These are phyloP conservation scores for Aspergillus latus DNA, from an alignment of 2,329 filamentous ascomycete species.

Conservation along the genomic window DNA sequence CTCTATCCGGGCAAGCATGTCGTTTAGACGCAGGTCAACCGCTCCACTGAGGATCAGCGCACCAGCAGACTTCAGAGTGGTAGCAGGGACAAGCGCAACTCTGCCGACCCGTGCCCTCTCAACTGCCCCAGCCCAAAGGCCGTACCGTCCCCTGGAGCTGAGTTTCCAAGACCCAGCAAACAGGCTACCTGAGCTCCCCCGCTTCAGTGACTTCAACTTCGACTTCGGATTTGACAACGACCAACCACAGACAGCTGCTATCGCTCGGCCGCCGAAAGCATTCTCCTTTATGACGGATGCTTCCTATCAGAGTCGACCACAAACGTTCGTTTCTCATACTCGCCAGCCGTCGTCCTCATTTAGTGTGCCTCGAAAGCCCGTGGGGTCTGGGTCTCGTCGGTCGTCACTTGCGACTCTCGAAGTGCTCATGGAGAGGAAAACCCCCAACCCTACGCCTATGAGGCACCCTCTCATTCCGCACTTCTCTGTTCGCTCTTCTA, in stretches of 20 bases:
- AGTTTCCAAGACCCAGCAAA: constrained; percentile 48
- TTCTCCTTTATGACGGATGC: constrained; percentile 25
- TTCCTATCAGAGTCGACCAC: constrained; percentile 21
- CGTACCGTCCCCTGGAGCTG: constrained; percentile 47
- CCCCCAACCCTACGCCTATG: constrained; percentile 1
- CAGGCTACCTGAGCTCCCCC: constrained; percentile 46
- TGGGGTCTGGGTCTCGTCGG: constrained; percentile 33
- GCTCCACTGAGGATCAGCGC: constrained; percentile 41
- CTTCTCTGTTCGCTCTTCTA: constrained; percentile 27
- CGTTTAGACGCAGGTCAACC: constrained; percentile 35
- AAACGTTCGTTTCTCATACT: constrained; percentile 6
- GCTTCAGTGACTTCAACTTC: constrained; percentile 42
- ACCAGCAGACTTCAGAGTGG: constrained; percentile 44
- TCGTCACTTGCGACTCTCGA: constrained; percentile 30
- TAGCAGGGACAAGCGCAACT: constrained; percentile 23
- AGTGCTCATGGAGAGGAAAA: constrained; percentile 21
- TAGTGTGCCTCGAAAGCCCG: constrained; percentile 38
- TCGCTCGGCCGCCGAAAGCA: constrained; percentile 34
- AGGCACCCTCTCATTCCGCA: constrained; percentile 32
- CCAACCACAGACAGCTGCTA: constrained; percentile 22
- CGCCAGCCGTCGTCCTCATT: constrained; percentile 28
- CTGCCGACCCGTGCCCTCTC: constrained; percentile 10
- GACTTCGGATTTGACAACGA: constrained; percentile 35
- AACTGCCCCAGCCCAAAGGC: constrained; percentile 7
- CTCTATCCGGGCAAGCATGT: constrained; percentile 44